These are phyloP conservation scores for Dujonia santamariae DNA, from an alignment of 1,139 yeast genomes.

Conservation along the genomic window DNA sequence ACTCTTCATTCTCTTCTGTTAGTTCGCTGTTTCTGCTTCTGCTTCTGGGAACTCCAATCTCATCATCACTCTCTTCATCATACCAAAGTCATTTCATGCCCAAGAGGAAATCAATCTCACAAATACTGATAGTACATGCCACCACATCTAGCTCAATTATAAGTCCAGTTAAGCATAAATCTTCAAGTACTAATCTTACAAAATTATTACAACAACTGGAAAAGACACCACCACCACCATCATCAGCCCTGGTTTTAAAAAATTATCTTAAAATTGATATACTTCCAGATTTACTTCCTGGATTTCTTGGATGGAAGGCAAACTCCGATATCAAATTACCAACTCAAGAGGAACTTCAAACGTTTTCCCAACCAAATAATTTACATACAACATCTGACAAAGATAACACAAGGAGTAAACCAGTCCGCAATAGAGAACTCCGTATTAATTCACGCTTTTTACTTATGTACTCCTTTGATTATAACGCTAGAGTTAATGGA, in stretches of 20 bases:
- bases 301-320: slow-evolving; percentile 1
- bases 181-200: too few relatives aligned
- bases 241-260: too few relatives aligned
- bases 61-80: too few relatives aligned
- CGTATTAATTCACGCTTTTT: slow-evolving; percentile 46
- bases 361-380: neutral
- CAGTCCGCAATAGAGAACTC: slow-evolving; percentile 37
- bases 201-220: too few relatives aligned
- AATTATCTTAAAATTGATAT: slow-evolving; percentile 3
- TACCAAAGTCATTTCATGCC: slow-evolving; percentile 1
- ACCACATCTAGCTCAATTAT: slow-evolving; percentile 1
- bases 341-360: neutral
- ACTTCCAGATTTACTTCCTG: too few relatives aligned
- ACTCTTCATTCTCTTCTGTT: slow-evolving; percentile 1
- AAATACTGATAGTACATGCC: slow-evolving; percentile 4
- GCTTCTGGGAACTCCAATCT: neutral
- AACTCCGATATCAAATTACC: neutral
- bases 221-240: too few relatives aligned
- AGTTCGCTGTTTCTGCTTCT: slow-evolving; percentile 4
- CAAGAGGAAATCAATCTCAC: slow-evolving; percentile 3
- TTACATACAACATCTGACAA: too few relatives aligned
- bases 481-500: slow-evolving; percentile 28
- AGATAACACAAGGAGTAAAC: too few relatives aligned
- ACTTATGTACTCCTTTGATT: slow-evolving; percentile 46
- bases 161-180: neutral